Conservation (phyloP, 192 early-diverging fungal species). For the Mortierella hygrophila region DNA sequence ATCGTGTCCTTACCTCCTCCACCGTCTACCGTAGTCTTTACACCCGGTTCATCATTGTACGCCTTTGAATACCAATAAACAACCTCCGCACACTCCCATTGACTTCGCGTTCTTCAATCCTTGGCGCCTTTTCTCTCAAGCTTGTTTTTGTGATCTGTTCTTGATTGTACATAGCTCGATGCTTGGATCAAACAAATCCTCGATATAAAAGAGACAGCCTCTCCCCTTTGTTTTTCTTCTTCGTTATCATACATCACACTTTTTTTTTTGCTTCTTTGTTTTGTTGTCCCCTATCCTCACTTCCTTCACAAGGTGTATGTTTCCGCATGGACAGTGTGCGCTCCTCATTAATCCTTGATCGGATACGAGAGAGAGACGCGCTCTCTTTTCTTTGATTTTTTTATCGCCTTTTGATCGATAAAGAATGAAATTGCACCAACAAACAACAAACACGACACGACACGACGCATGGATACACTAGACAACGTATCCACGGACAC, state of each 20-base stretch:
- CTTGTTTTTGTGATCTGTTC: background rate
- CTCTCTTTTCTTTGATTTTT: no score
- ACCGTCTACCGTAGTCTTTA: background rate
- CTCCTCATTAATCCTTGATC: no score
- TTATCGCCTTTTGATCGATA: no score
- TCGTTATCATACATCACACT: conserved; percentile 1
- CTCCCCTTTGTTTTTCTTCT: background rate
- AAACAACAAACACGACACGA: background rate
- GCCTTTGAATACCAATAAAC: background rate
- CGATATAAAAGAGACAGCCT: background rate
- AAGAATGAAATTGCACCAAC: background rate
- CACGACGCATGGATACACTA: background rate
- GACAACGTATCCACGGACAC: background rate
- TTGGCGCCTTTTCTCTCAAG: background rate
- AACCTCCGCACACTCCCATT: background rate
- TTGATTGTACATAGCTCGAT: no score
- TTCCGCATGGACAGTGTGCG: no score
- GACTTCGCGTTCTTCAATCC: background rate
- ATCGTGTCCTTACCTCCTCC: background rate
- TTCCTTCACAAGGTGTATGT: no score
- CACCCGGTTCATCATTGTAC: background rate
- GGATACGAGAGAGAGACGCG: no score
- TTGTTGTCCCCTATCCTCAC: background rate
- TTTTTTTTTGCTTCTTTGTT: background rate
- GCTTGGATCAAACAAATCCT: background rate